Percentiles rank a stretch among this genome's conserved stretches.
phyloP scores from a whole-genome alignment of 345 rosid genomes.

The Cardamine resedifolia region DNA sequence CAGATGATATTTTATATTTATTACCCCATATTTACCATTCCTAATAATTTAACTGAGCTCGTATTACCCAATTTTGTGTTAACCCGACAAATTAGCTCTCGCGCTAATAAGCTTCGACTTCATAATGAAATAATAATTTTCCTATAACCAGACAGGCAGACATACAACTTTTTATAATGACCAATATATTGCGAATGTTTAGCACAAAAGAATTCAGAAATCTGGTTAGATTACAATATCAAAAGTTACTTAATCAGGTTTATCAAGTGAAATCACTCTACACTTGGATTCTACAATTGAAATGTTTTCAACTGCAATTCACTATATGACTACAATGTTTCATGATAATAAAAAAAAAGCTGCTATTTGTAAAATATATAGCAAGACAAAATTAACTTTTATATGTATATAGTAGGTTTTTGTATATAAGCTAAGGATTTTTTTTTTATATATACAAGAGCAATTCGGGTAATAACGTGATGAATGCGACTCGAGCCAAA shows the following conservation, averaged over 20 bases:
- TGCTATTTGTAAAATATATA: neutral
- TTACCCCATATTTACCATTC: neutral
- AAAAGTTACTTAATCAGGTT: neutral
- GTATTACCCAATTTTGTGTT: neutral
- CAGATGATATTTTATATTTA: neutral
- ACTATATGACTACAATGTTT: neutral
- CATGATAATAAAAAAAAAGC: too few relatives aligned
- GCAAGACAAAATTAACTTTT: too few relatives aligned
- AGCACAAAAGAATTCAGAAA: neutral
- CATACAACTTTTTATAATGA: neutral
- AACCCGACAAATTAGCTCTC: neutral
- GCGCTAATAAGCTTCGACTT: too few relatives aligned
- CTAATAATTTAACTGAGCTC: neutral
- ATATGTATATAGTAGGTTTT: neutral
- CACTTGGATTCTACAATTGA: neutral
- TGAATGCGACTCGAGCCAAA: slow-evolving; percentile 22
- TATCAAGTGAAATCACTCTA: neutral
- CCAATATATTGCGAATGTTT: neutral
- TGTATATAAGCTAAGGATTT: neutral
- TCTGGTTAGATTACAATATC: neutral
- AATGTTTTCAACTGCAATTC: too few relatives aligned
- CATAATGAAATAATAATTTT: too few relatives aligned
- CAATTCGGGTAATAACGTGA: slow-evolving; percentile 6
- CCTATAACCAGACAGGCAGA: neutral
- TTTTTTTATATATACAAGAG: neutral